A percentile compares a stretch with the other conserved stretches of the same genome.
Conservation (phyloP, 176 grass and related monocot genomes). For the Raddia guianensis region DNA sequence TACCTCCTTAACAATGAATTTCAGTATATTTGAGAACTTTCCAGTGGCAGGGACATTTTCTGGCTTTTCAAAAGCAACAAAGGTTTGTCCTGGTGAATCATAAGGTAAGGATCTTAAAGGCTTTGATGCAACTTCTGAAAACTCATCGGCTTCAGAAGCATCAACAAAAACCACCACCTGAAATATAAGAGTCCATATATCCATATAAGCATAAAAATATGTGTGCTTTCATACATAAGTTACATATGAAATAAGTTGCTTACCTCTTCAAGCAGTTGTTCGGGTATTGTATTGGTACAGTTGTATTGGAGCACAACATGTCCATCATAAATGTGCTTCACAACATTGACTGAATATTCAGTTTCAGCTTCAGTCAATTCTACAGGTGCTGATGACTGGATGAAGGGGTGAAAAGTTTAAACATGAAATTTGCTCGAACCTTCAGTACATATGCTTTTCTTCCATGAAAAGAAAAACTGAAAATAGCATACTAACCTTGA, state of each 20-base stretch:
- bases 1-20: constrained; percentile 99
- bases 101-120: constrained; percentile 79
- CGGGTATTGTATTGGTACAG: constrained; percentile 98
- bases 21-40: constrained; percentile 91
- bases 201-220: constrained; percentile 28
- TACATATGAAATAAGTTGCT: constrained; percentile 23
- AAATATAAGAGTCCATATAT: constrained; percentile 21
- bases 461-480: constrained; percentile 10
- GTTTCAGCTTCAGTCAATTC: constrained; percentile 99
- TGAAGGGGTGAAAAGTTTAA: constrained; percentile 33
- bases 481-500: constrained; percentile 64
- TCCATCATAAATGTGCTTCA: constrained; percentile 90
- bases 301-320: constrained; percentile 94
- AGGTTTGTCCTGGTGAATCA: constrained; percentile 85
- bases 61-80: constrained; percentile 95
- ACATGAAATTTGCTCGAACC: constrained; percentile 8
- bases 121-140: constrained; percentile 71
- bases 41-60: constrained; percentile 78
- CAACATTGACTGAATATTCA: constrained; percentile 95
- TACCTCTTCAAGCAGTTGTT: constrained; percentile 94
- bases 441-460: neutral
- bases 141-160: constrained; percentile 94
- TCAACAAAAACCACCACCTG: constrained; percentile 94
- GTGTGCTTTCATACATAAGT: neutral
- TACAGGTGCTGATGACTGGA: constrained; percentile 86